Conservation (phyloP, 2,329 filamentous ascomycete genomes). For the Paecilomyces formosus region DNA sequence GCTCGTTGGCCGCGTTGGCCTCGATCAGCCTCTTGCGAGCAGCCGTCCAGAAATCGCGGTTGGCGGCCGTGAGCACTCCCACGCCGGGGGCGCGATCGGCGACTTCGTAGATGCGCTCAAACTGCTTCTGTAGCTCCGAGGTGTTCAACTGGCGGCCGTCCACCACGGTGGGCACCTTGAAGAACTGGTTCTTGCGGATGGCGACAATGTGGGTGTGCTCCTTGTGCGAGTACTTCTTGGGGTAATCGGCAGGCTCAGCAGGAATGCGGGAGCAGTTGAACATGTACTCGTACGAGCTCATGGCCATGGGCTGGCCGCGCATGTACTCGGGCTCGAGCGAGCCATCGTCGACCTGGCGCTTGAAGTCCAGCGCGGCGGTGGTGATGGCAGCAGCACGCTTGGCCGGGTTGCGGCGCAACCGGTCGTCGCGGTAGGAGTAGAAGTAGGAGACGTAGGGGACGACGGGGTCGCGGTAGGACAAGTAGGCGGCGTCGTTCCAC, state of each 20-base stretch:
- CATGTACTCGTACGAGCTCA: conserved; percentile 99
- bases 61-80: conserved; percentile 80
- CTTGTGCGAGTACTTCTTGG: conserved; percentile 67
- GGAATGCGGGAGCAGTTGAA: conserved; percentile 90
- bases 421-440: conserved; percentile 95
- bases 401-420: conserved; percentile 74
- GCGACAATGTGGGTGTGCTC: conserved; percentile 82
- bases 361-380: conserved; percentile 82
- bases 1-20: conserved; percentile 71
- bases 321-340: conserved; percentile 95
- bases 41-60: conserved; percentile 88
- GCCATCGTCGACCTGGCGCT: conserved; percentile 76
- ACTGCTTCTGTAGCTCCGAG: conserved; percentile 82
- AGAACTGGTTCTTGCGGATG: conserved; percentile 95
- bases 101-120: conserved; percentile 72
- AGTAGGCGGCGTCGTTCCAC: conserved; percentile 96
- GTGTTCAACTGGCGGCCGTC: conserved; percentile 80
- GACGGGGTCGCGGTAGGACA: conserved; percentile 88
- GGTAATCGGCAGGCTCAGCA: conserved; percentile 71
- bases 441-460: conserved; percentile 99
- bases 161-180: conserved; percentile 78
- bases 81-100: conserved; percentile 68
- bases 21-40: conserved; percentile 68
- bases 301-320: conserved; percentile 94
- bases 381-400: conserved; percentile 90